These are phyloP conservation scores for Cryptosporidium parvum DNA, from an alignment of 169 alveolate species.

Conservation along the genomic window DNA sequence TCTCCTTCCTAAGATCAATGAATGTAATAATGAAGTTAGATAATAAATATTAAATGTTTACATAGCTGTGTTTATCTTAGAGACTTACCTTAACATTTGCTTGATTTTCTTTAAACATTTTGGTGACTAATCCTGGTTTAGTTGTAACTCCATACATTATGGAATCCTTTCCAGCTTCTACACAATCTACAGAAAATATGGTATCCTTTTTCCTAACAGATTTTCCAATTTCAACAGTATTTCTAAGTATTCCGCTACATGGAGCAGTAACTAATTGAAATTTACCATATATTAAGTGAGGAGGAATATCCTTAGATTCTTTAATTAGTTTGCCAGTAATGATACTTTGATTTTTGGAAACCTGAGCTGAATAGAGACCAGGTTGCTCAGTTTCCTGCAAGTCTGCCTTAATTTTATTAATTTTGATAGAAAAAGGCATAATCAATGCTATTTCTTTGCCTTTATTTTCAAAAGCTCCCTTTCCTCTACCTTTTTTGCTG, in stretches of 20 bases:
- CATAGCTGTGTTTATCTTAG: too few species aligned
- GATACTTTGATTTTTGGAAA: slow-evolving; percentile 34
- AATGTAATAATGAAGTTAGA: not conserved
- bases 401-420: not conserved
- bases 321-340: slow-evolving; percentile 17
- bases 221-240: slow-evolving; percentile 15
- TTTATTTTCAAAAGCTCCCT: not conserved
- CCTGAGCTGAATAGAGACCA: slow-evolving; percentile 11
- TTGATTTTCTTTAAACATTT: slow-evolving; percentile 19
- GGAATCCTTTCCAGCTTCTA: not conserved
- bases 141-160: slow-evolving; percentile 20
- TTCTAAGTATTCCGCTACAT: slow-evolving; percentile 18
- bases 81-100: slow-evolving; percentile 54
- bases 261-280: slow-evolving; percentile 50
- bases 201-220: slow-evolving; percentile 6
- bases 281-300: slow-evolving; percentile 28
- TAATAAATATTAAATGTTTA: not conserved
- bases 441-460: slow-evolving; percentile 13
- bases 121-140: slow-evolving; percentile 40
- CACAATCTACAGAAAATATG: slow-evolving; percentile 29
- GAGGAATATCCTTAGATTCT: slow-evolving; percentile 55
- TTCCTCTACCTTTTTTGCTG: not conserved
- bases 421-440: slow-evolving; percentile 44
- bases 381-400: slow-evolving; percentile 25
- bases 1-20: slow-evolving; percentile 36